These are phyloP conservation scores for Massospora cicadina DNA, from an alignment of 371 early-diverging fungal species.

Conservation along the genomic window DNA sequence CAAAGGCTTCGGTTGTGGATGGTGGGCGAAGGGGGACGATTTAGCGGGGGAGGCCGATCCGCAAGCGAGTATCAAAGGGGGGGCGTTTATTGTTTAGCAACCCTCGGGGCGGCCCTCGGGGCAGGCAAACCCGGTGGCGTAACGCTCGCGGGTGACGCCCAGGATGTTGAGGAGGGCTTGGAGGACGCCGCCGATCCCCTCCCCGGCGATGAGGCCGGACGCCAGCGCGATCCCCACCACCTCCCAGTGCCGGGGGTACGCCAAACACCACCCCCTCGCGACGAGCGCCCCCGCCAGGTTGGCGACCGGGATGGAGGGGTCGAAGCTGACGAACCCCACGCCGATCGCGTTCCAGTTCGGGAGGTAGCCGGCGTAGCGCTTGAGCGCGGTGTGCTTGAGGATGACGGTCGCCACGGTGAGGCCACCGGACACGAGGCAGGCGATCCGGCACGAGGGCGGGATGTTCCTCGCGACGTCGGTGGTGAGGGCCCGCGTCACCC, in stretches of 20 bases:
- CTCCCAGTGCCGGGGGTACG: constrained; percentile 20
- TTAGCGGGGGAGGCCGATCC: no score
- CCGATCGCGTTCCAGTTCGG: constrained; percentile 48
- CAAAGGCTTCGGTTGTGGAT: no score
- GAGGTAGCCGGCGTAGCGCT: constrained; percentile 28
- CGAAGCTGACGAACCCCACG: constrained; percentile 41
- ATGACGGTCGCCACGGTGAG: constrained; percentile 20
- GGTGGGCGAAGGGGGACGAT: no score
- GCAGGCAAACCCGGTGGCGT: constrained; percentile 7
- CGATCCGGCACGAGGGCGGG: constrained; percentile 16
- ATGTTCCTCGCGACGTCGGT: no score
- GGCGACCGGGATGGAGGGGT: constrained; percentile 31
- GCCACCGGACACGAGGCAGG: constrained; percentile 26
- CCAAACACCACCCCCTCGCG: constrained; percentile 32
- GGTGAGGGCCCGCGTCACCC: constrained; percentile 33
- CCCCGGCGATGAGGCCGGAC: constrained; percentile 53
- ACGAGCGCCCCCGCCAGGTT: constrained; percentile 36
- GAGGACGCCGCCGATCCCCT: constrained; percentile 47
- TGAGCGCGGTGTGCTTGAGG: constrained; percentile 22
- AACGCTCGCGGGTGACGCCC: constrained; percentile 2
- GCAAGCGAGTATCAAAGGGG: no score
- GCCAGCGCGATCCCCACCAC: constrained; percentile 36
- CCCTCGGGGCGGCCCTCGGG: neutral
- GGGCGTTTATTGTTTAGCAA: no score
- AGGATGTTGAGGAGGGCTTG: constrained; percentile 31